These are phyloP conservation scores for Solanum piurae DNA, from an alignment of 257 asterid species.

Conservation along the genomic window DNA sequence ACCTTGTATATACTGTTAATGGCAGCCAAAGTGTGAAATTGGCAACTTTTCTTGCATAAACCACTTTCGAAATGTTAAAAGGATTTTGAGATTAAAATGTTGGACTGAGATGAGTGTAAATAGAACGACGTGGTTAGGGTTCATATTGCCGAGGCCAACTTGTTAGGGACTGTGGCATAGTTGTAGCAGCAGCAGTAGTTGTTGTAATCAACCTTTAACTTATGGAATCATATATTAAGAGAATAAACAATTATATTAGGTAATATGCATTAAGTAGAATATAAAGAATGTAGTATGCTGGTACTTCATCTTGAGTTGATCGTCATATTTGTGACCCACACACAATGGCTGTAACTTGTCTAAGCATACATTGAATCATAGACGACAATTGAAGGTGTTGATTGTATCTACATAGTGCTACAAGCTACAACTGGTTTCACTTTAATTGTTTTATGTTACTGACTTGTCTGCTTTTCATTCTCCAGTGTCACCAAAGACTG, in stretches of 20 bases:
- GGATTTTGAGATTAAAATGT: neutral
- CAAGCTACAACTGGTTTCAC: neutral
- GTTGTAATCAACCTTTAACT: neutral
- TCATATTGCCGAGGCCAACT: neutral
- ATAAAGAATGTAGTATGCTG: neutral
- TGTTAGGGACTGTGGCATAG: neutral
- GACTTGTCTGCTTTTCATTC: slow-evolving; percentile 1
- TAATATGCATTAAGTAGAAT: neutral
- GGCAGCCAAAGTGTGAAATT: neutral
- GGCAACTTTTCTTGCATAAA: neutral
- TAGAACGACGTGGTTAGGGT: neutral
- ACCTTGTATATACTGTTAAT: neutral
- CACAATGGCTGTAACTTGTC: neutral
- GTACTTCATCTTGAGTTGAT: neutral
- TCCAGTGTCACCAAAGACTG: slow-evolving; percentile 54
- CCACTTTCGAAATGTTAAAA: neutral
- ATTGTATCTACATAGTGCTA: neutral
- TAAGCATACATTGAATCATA: neutral
- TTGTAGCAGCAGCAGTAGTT: neutral
- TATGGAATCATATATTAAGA: neutral
- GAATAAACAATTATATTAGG: neutral
- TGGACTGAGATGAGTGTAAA: neutral
- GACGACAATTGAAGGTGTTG: neutral
- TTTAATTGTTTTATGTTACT: neutral
- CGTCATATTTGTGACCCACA: neutral